Evolutionary conservation across 345 rosid genomes (phyloP), one percentile per base, ranked within the genome.

Genomic region (Trapa incisa): DNA sequence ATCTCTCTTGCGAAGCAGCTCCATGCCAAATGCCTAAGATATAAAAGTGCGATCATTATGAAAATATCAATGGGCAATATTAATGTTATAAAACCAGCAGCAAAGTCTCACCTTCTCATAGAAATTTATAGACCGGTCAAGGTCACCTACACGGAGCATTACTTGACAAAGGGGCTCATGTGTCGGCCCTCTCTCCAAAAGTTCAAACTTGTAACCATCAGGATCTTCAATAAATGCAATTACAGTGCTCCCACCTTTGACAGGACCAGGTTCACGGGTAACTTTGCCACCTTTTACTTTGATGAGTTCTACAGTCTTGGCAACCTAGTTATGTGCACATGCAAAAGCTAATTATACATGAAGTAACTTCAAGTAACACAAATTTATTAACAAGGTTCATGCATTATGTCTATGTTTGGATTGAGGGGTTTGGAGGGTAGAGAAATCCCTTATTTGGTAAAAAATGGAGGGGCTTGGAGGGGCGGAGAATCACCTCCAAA

Each of bases 131-230:
- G 99, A 78, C 65, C 87, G 95, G 66, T 86, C 89, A 57, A 94
- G 96, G 85, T 94, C 96, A 37, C 97, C 96, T 77, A 94, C 99
- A 67, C 96, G 97, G 73, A 94, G 96, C 99, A 94, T 94, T 75
- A 94, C 96, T 83, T 94, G 97, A 77, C 99, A 94, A 60, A 94
- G 74, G 50, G 99, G 99, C 80, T 94, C 99, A 9, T 96, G 99
- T 35, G 99, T 94, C 67, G 96, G 93, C 61, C 89, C 95, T 75
- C 99, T 94, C 79, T 94, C 97, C 79, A 94, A 75, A 57, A 94
- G 88, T 75, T 94, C 99, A 82, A 94, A 94, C 78, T 87, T 91
- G 77, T 91, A 94, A 75, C 97, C 99, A 80, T 91, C 97, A 66
- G 96, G 97, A 80, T 93, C 97, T 83, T 91, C 96, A 66, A 91